A percentile compares a stretch with the other conserved stretches of the same genome.
Conservation (phyloP, 2,329 filamentous ascomycete species). For the Tolypocladium album region DNA sequence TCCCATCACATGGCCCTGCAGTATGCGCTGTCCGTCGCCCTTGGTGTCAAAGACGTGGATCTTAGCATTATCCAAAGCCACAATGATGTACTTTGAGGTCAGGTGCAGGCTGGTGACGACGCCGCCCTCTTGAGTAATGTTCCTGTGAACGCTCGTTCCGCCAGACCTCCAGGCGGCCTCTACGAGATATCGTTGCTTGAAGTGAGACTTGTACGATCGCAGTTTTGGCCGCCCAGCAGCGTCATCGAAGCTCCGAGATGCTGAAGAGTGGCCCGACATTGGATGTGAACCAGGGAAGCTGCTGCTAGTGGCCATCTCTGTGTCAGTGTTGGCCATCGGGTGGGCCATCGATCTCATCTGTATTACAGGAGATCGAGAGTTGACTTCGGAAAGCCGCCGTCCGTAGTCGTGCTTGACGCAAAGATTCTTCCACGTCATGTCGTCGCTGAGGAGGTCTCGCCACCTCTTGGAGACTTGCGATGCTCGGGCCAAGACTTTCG, state of each 20-base stretch:
- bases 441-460: slow-evolving; percentile 87
- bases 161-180: slow-evolving; percentile 95
- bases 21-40: slow-evolving; percentile 75
- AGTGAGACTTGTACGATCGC: slow-evolving; percentile 87
- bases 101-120: slow-evolving; percentile 94
- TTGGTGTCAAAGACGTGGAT: slow-evolving; percentile 96
- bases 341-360: slow-evolving; percentile 18
- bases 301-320: slow-evolving; percentile 23
- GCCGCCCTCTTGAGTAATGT: slow-evolving; percentile 92
- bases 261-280: slow-evolving; percentile 20
- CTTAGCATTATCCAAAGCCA: slow-evolving; percentile 94
- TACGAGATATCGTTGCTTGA: slow-evolving; percentile 94
- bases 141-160: slow-evolving; percentile 69
- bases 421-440: slow-evolving; percentile 96
- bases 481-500: slow-evolving; percentile 81
- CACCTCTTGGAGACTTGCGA: slow-evolving; percentile 94
- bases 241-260: slow-evolving; percentile 47
- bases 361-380: slow-evolving; percentile 19
- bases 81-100: slow-evolving; percentile 92
- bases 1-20: slow-evolving; percentile 96
- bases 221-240: slow-evolving; percentile 46
- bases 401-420: slow-evolving; percentile 92
- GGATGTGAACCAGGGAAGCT: slow-evolving; percentile 35
- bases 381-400: slow-evolving; percentile 44
- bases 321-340: slow-evolving; percentile 20